Evolutionary conservation across 352 stramenopile species (phyloP), one percentile per base, ranked within the genome.

Genomic region (Halophytophthora batemanensis): DNA sequence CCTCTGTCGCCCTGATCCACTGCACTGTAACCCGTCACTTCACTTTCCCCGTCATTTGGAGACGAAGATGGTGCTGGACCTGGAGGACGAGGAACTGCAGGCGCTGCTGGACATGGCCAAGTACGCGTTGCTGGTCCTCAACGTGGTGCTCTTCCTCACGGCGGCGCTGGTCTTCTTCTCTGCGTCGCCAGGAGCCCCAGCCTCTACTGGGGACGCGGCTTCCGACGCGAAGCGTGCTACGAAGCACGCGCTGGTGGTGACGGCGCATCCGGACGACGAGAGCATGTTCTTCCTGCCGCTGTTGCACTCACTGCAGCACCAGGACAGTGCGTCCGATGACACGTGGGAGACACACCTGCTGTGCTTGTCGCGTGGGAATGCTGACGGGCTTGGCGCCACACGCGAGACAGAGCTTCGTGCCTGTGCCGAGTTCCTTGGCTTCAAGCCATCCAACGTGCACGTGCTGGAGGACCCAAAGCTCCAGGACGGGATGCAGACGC

Each of bases 201-300:
- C 57, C 25, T 34, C 43, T 21, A 0, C 36, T 21, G 28, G 18
- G n/a, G 19, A 38, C 15, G 13, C 33, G 14, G 41, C 48, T 1
- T 56, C 35, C 22, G 58, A 46, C 8, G 10, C 38, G 35, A 23
- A 15, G 3, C 21, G 14, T 14, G 53, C 46, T n/a, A 45, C 56
- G 6, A 87, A 86, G 40, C 64, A 57, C 1, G 79, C 81, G 48
- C 56, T 93, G 45, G 55, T 98, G 8, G 84, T 98, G 37, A 97
- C 88, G 7, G 92, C 94, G n/a, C 95, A 98, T 71, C 95, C 95
- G 36, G 95, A 98, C 58, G 95, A 98, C 64, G 95, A 98, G 69
- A 96, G 87, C 66, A 98, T 98, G 94, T 98, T 98, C 63, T 98
- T 98, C 74, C 39, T 98, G 51, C 95, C 95, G 3, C 79, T 97